Percentiles rank a stretch among this genome's conserved stretches.
Evolutionary conservation across 495 filamentous ascomycete species (phyloP).

Genomic region (Tuber brumale): DNA sequence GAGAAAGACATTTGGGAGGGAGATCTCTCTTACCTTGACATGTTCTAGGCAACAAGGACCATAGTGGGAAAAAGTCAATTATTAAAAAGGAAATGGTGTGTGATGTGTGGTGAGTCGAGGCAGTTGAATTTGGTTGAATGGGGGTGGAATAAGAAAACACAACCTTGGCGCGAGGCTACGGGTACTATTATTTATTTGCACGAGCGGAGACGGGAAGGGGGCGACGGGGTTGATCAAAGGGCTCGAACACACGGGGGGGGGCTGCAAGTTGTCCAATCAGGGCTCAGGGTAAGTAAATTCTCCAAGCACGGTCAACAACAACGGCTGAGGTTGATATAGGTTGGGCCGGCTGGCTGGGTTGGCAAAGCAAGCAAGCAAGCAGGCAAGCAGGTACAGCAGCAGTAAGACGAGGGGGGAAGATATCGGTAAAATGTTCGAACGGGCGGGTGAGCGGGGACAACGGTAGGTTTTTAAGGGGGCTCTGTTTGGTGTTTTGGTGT

Average conservation of each 20-base stretch:
- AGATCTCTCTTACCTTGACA: conserved; percentile 38
- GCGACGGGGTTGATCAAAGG: conserved; percentile 37
- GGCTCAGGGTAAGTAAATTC: conserved; percentile 6
- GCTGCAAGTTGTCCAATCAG: background rate
- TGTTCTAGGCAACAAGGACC: conserved; percentile 41
- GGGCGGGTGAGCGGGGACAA: conserved; percentile 42
- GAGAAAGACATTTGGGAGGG: background rate
- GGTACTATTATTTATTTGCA: conserved; percentile 38
- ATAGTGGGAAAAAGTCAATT: conserved; percentile 40
- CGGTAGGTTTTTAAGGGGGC: conserved; percentile 41
- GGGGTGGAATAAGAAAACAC: conserved; percentile 27
- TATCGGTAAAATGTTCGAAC: conserved; percentile 41
- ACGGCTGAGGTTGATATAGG: conserved; percentile 31
- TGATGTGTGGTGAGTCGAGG: conserved; percentile 21
- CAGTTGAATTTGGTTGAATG: conserved; percentile 33
- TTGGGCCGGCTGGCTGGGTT: conserved; percentile 34
- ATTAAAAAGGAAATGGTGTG: conserved; percentile 32
- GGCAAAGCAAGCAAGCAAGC: conserved; percentile 34
- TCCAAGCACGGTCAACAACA: conserved; percentile 22
- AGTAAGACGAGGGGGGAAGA: conserved; percentile 34
- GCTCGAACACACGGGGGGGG: conserved; percentile 23
- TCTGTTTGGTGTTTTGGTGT: conserved; percentile 39
- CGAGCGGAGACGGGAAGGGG: conserved; percentile 33
- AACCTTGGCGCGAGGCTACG: conserved; percentile 35
- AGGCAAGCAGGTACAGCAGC: conserved; percentile 34